phyloP scores from a whole-genome alignment of 1,139 yeast species.

The Kurtzmaniella quercitrusa region DNA sequence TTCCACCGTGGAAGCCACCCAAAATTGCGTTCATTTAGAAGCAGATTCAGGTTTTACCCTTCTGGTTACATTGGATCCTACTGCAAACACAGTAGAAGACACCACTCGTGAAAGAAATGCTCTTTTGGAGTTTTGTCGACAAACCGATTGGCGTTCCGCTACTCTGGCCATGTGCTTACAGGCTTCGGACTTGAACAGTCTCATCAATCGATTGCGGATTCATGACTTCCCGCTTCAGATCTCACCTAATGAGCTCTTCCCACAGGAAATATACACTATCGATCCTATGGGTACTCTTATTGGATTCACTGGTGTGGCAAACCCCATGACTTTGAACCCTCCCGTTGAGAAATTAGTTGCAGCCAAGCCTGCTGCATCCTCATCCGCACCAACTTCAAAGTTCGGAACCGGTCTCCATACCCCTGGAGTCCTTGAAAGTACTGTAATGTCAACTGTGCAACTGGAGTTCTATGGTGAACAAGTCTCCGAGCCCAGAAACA shows the following conservation, averaged over 20 bases:
- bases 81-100: constrained; percentile 25
- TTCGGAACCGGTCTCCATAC: background rate
- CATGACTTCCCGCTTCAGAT: constrained; percentile 29
- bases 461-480: constrained; percentile 13
- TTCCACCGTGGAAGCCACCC: constrained; percentile 22
- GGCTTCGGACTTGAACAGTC: constrained; percentile 28
- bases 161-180: constrained; percentile 39
- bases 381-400: background rate
- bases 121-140: constrained; percentile 22
- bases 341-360: constrained; percentile 23
- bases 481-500: constrained; percentile 36
- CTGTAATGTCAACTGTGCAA: constrained; percentile 13
- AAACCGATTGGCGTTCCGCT: constrained; percentile 50
- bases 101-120: constrained; percentile 21
- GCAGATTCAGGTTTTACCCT: constrained; percentile 30
- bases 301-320: constrained; percentile 60
- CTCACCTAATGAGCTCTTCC: constrained; percentile 61
- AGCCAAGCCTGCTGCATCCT: background rate
- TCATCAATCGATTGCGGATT: constrained; percentile 29
- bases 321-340: constrained; percentile 54
- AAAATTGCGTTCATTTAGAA: constrained; percentile 24
- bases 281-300: constrained; percentile 67
- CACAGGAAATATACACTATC: constrained; percentile 61
- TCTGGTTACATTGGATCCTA: constrained; percentile 21
- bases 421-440: constrained; percentile 6